A percentile compares a stretch with the other conserved stretches of the same genome.
These are phyloP conservation scores for Mycena vulgaris DNA, from an alignment of 768 basidiomycete genomes.

Conservation along the genomic window DNA sequence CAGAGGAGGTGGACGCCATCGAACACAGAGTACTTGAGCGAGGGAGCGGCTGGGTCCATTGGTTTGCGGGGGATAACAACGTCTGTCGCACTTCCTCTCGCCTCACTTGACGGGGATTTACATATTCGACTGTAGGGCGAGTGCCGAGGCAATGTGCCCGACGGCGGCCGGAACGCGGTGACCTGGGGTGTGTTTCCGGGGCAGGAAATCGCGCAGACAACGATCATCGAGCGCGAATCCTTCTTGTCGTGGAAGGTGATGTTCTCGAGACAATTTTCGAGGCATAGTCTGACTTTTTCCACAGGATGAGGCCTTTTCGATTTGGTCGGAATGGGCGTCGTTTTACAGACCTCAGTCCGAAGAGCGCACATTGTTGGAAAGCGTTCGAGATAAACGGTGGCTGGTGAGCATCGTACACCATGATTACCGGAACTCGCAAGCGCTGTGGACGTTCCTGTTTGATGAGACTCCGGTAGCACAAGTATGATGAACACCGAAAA, in stretches of 20 bases:
- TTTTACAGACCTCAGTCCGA: conserved; percentile 85
- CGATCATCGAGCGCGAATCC: conserved; percentile 95
- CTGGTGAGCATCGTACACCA: conserved; percentile 94
- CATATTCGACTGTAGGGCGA: conserved; percentile 70
- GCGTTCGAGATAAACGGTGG: conserved; percentile 84
- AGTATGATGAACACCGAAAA: not conserved
- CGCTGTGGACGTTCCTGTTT: conserved; percentile 90
- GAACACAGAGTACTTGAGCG: conserved; percentile 68
- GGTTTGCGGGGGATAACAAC: conserved; percentile 57
- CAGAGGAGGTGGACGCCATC: conserved; percentile 70
- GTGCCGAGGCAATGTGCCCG: conserved; percentile 82
- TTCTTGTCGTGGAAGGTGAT: conserved; percentile 97
- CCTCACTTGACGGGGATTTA: not conserved
- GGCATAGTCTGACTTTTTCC: conserved; percentile 16
- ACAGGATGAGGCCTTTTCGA: conserved; percentile 96
- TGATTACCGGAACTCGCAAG: conserved; percentile 85
- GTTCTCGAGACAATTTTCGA: not conserved
- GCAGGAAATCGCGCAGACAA: conserved; percentile 95
- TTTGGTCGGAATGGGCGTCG: conserved; percentile 95
- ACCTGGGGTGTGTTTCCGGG: conserved; percentile 99
- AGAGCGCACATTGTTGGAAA: conserved; percentile 81
- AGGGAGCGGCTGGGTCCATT: conserved; percentile 81
- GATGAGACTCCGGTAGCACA: conserved; percentile 42
- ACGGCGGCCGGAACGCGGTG: conserved; percentile 90
- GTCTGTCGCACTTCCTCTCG: not conserved